Evolutionary conservation across 768 basidiomycete genomes (phyloP), one percentile per base, ranked within the genome.

Genomic region (Leccinum obscurum): DNA sequence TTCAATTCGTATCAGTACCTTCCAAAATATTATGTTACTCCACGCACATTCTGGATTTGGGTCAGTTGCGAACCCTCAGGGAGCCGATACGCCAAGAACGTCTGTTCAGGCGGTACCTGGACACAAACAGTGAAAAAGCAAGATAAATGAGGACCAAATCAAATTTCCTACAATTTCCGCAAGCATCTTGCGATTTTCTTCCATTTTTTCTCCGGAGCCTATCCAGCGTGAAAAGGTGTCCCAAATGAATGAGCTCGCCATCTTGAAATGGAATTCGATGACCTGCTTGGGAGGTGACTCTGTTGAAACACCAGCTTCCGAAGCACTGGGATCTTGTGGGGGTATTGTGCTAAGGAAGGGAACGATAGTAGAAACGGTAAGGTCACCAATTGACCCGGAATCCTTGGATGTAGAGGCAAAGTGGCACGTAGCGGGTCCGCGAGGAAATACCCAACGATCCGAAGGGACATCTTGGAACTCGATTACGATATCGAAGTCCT

Each of bases 361-460:
- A 49, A 85, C 58, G 64, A 78, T 70, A 50, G 77, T 73, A 22
- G 78, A 78, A 6, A 87, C 69, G 7, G 76, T 65, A n/a, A 80
- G 76, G 52, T 76, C 75, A 32, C 65, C 62, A 37, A 69, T 49
- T 35, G 66, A 54, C 44, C 54, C 66, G 32, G 63, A 24, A 58
- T 61, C 52, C 7, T 59, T 55, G 3, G 63, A 57, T 8, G 60
- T 4, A 44, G 74, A 52, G 22, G 60, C 62, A 59, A 80, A 77
- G 62, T 88, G 82, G 61, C 78, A 85, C 32, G 80, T 72, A 8
- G 80, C 80, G 6, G 80, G 77, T 22, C 83, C 84, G 34, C 88
- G 83, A 55, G 90, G 89, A 56, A 92, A 77, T 6, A 88, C 65
- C 83, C 84, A 87, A n/a, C 85, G 81, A 52, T 90, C 88, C 48